A percentile compares a stretch with the other conserved stretches of the same genome.
These are phyloP conservation scores for Wickerhamomyces chambardii DNA, from an alignment of 805 yeast genomes.

Conservation along the genomic window DNA sequence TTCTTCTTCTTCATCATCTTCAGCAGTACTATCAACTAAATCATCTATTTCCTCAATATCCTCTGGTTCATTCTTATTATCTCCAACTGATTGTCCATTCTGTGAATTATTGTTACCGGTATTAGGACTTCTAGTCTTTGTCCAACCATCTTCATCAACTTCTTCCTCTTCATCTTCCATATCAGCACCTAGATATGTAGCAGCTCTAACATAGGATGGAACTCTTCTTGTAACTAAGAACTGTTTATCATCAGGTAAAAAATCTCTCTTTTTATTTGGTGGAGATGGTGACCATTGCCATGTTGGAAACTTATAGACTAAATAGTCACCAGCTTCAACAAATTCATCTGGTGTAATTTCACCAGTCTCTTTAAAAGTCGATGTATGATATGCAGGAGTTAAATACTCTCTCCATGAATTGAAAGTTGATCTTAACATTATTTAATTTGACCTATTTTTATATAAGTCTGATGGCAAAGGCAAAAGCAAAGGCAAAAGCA, in stretches of 20 bases:
- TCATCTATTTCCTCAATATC: slow-evolving; percentile 28
- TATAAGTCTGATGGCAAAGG: background rate
- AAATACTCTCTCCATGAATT: slow-evolving; percentile 85
- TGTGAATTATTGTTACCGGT: slow-evolving; percentile 11
- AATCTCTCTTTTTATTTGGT: slow-evolving; percentile 45
- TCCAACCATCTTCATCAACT: slow-evolving; percentile 53
- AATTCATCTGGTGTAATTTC: slow-evolving; percentile 95
- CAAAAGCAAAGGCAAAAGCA: no score
- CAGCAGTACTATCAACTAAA: slow-evolving; percentile 33
- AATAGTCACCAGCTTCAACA: slow-evolving; percentile 87
- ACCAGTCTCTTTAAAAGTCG: slow-evolving; percentile 81
- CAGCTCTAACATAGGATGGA: slow-evolving; percentile 73
- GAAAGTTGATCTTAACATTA: slow-evolving; percentile 64
- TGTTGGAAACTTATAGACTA: slow-evolving; percentile 88
- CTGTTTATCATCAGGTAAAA: slow-evolving; percentile 83
- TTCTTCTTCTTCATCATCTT: slow-evolving; percentile 23
- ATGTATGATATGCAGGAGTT: slow-evolving; percentile 83
- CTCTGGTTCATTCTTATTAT: background rate
- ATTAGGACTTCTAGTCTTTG: slow-evolving; percentile 26
- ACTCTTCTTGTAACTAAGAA: slow-evolving; percentile 83
- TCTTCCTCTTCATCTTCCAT: slow-evolving; percentile 25
- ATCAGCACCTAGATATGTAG: slow-evolving; percentile 34
- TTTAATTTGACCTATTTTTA: no score
- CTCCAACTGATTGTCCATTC: background rate
- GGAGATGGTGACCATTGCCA: slow-evolving; percentile 86